Evolutionary conservation across 192 early-diverging fungal species (phyloP), one percentile per base, ranked within the genome.

Genomic region (Linnemannia hyalina): DNA sequence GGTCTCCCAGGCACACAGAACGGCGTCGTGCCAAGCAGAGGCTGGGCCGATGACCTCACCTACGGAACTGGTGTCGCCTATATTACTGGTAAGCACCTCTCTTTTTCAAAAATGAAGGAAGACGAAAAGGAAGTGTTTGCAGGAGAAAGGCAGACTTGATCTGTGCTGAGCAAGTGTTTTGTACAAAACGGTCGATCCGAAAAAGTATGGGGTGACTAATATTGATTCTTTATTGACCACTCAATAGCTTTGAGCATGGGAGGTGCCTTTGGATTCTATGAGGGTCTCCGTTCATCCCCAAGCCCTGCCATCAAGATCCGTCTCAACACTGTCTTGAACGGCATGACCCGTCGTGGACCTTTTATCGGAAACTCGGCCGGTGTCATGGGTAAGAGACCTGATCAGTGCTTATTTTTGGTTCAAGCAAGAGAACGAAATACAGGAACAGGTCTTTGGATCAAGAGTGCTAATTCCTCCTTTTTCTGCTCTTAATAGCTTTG

Each of bases 61-160:
- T 97, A 97, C 88, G 96, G 96, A 57, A 95, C 95, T 9, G 96
- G 96, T 20, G 92, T 94, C 9, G 92, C 94, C 82, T 97, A 97
- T 82, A 88, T 97, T 74, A 87, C 93, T 46, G 96, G 95, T 60
- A 85, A 68, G 82, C 8, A 22, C 18, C 40, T 20, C 18, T 52
- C 16, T 52, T 52, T 52, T 52, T 49, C 5, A 10, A 10, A n/a
- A 26, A 32, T 15, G 8, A 65, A 32, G 13, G 11, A 65, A 11
- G 60, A 11, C 9, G 13, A 13, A 65, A 65, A 29, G 13, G 13
- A 4, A 35, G 10, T 1, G 10, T 3, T 29, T 32, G 32, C 26
- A 26, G 11, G 23, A 60, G 55, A 10, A 26, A 29, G 26, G 29
- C n/a, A 65, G 49, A 65, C 55, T 32, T 32, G 60, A 29, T 65